Conservation (phyloP, 768 basidiomycete genomes). For the Crassisporium funariophilum region DNA sequence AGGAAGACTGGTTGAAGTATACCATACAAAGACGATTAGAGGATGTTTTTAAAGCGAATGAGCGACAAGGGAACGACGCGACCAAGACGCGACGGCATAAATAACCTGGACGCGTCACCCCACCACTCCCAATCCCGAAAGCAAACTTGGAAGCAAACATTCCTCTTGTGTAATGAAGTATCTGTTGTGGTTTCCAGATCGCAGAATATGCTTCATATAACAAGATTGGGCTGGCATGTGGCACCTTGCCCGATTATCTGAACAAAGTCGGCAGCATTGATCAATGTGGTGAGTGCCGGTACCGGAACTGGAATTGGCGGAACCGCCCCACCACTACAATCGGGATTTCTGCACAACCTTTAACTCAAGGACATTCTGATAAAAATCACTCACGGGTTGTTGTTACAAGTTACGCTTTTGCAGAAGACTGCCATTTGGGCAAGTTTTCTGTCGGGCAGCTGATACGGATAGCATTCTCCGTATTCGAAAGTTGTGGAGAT, state of each 20-base stretch:
- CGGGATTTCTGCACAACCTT: conserved; percentile 21
- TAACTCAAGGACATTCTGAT: background rate
- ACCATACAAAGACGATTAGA: no score
- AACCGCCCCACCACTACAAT: conserved; percentile 28
- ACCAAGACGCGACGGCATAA: no score
- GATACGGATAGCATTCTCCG: conserved; percentile 20
- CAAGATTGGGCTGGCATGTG: conserved; percentile 25
- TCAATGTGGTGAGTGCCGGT: conserved; percentile 9
- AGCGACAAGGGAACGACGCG: no score
- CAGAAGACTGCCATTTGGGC: conserved; percentile 26
- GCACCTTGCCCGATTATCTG: conserved; percentile 24
- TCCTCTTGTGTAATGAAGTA: no score
- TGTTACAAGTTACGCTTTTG: conserved; percentile 19
- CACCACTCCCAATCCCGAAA: no score
- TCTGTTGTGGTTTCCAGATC: no score
- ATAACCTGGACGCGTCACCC: no score
- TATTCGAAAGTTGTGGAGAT: conserved; percentile 14
- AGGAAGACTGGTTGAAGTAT: no score
- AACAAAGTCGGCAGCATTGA: conserved; percentile 24
- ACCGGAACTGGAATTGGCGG: conserved; percentile 25
- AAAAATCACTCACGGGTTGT: conserved; percentile 21
- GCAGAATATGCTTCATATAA: no score
- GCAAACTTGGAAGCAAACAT: no score
- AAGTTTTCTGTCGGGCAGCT: conserved; percentile 4
- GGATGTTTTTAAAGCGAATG: no score